Conservation (phyloP, 2,329 filamentous ascomycete genomes). For the Hirsutella minnesotensis region DNA sequence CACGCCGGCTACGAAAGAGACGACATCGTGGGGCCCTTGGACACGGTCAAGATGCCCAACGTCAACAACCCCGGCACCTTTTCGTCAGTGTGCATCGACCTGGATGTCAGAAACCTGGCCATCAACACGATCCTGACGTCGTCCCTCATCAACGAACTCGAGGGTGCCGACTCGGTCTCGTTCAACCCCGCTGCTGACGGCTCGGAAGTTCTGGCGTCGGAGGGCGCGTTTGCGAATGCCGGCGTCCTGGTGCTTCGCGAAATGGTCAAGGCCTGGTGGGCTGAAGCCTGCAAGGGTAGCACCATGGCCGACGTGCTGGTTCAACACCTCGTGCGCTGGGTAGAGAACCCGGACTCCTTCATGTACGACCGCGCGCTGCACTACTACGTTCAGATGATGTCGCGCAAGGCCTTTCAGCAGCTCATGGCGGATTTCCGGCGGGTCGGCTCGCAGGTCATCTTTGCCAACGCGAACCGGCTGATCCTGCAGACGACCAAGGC, state of each 20-base stretch:
- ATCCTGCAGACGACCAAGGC: slow-evolving; percentile 92
- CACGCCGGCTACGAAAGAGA: slow-evolving; percentile 95
- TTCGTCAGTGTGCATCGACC: slow-evolving; percentile 88
- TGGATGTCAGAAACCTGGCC: slow-evolving; percentile 85
- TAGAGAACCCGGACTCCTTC: slow-evolving; percentile 84
- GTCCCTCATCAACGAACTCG: slow-evolving; percentile 90
- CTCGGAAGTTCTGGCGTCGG: slow-evolving; percentile 55
- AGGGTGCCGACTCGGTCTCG: slow-evolving; percentile 76
- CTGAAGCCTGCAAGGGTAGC: slow-evolving; percentile 79
- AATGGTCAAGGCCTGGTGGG: slow-evolving; percentile 99
- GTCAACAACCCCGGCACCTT: slow-evolving; percentile 92
- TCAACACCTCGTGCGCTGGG: slow-evolving; percentile 93
- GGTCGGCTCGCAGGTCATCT: slow-evolving; percentile 92
- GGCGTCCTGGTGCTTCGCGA: slow-evolving; percentile 84
- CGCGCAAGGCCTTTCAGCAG: slow-evolving; percentile 90
- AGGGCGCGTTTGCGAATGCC: slow-evolving; percentile 86
- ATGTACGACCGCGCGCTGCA: slow-evolving; percentile 90
- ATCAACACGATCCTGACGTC: slow-evolving; percentile 98
- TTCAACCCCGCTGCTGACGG: slow-evolving; percentile 50
- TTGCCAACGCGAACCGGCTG: slow-evolving; percentile 78
- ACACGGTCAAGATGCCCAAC: slow-evolving; percentile 81
- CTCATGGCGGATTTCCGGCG: slow-evolving; percentile 94
- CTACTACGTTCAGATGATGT: slow-evolving; percentile 98
- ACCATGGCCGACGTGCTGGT: slow-evolving; percentile 97
- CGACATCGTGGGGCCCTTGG: slow-evolving; percentile 70